Percentiles rank a stretch among this genome's conserved stretches.
These are phyloP conservation scores for Pseudogymnoascus sp. DNA, from an alignment of 2,329 filamentous ascomycete species.

Conservation along the genomic window DNA sequence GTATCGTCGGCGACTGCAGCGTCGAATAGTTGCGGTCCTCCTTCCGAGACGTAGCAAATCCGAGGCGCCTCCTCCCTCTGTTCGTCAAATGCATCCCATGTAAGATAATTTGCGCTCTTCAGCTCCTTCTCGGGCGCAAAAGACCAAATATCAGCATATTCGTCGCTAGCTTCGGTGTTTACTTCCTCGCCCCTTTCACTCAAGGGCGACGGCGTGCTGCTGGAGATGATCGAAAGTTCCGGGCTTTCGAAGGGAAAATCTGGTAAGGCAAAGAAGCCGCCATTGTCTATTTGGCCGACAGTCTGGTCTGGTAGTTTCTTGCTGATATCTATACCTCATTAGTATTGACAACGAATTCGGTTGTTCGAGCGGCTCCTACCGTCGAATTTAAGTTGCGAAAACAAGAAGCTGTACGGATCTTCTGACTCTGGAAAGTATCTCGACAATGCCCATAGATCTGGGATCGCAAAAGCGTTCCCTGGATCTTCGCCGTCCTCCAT, in stretches of 20 bases:
- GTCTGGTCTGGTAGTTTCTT: constrained; percentile 17
- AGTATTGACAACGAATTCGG: not conserved
- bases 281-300: constrained; percentile 6
- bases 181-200: constrained; percentile 12
- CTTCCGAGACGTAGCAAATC: constrained; percentile 59
- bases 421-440: constrained; percentile 33
- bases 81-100: constrained; percentile 61
- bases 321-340: constrained; percentile 23
- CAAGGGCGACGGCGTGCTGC: not conserved
- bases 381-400: constrained; percentile 26
- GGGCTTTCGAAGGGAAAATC: constrained; percentile 19
- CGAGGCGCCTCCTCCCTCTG: constrained; percentile 32
- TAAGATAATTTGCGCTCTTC: constrained; percentile 41
- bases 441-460: constrained; percentile 52
- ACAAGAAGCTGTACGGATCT: constrained; percentile 27
- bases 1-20: constrained; percentile 42
- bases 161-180: constrained; percentile 22
- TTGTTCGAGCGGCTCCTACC: constrained; percentile 16
- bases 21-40: constrained; percentile 59
- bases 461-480: constrained; percentile 55
- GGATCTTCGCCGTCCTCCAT: constrained; percentile 35
- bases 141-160: constrained; percentile 41
- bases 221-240: constrained; percentile 3
- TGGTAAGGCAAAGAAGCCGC: constrained; percentile 26
- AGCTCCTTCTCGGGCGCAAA: constrained; percentile 28